phyloP scores from a whole-genome alignment of 176 grass and related monocot species.

The Pontederia crassipes region DNA sequence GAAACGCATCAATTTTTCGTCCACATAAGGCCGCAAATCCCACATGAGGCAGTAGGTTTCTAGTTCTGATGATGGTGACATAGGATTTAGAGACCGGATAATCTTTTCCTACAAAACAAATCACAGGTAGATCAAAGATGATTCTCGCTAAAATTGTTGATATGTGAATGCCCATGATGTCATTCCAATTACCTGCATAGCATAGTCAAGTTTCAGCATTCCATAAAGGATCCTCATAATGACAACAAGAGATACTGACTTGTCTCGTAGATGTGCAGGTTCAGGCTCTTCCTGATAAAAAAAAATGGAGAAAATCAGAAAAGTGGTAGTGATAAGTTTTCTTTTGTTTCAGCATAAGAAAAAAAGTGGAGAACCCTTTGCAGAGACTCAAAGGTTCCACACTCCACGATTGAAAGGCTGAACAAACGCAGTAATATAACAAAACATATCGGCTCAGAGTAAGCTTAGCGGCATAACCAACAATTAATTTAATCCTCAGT shows the following conservation, averaged over 20 bases:
- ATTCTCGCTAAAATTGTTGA: neutral
- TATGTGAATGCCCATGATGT: neutral
- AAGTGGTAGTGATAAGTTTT: no score
- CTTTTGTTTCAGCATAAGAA: no score
- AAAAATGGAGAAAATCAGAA: constrained; percentile 11
- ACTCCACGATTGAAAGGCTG: no score
- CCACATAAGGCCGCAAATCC: constrained; percentile 49
- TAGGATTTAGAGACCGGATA: constrained; percentile 30
- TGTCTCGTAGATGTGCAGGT: constrained; percentile 22
- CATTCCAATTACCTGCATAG: constrained; percentile 35
- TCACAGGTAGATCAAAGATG: neutral
- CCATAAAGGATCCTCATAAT: constrained; percentile 31
- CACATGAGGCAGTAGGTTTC: constrained; percentile 64
- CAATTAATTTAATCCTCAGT: no score
- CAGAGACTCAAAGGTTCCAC: no score
- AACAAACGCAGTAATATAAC: no score
- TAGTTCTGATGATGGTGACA: constrained; percentile 33
- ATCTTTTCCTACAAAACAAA: constrained; percentile 44
- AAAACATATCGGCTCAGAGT: no score
- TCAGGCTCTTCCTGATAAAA: constrained; percentile 24
- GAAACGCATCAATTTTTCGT: constrained; percentile 25
- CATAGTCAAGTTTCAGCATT: constrained; percentile 67
- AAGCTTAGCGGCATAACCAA: no score
- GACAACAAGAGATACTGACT: constrained; percentile 14
- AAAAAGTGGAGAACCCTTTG: no score